Evolutionary conservation across 2,329 filamentous ascomycete genomes (phyloP).

Genomic region (Cordyceps militaris): DNA sequence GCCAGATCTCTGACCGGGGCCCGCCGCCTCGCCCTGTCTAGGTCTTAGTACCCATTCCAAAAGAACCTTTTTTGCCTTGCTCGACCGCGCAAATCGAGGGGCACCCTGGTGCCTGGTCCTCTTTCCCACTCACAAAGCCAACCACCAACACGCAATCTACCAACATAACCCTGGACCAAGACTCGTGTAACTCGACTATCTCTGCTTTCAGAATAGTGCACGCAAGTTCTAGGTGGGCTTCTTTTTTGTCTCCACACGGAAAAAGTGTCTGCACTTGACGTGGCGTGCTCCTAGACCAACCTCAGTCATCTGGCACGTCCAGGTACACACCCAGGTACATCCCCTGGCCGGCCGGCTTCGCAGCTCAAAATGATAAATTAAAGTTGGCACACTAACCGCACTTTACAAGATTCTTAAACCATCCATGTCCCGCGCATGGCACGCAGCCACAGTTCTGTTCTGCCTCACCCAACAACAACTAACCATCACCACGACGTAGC

Average conservation of each 20-base stretch:
- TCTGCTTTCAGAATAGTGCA: not conserved
- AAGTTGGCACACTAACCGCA: not conserved
- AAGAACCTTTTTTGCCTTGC: not conserved
- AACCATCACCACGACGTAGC: not conserved
- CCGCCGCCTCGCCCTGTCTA: not conserved
- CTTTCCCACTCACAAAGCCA: not conserved
- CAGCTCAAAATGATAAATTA: not conserved
- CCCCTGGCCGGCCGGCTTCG: not conserved
- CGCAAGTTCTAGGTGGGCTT: not conserved
- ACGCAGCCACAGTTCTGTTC: not conserved
- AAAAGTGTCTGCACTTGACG: not conserved
- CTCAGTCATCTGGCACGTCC: not conserved
- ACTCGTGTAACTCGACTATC: conserved; percentile 1
- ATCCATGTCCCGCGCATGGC: not conserved
- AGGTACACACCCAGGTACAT: conserved; percentile 1
- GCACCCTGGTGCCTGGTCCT: not conserved
- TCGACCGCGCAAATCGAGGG: not conserved
- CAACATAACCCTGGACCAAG: not conserved
- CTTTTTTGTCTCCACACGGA: not conserved
- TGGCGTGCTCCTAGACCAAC: not conserved
- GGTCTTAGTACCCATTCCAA: not conserved
- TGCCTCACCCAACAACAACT: not conserved
- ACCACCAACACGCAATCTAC: not conserved
- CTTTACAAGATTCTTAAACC: not conserved
- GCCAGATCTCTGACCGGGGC: conserved; percentile 1